Percentiles rank a stretch among this genome's conserved stretches.
phyloP scores from a whole-genome alignment of 2,329 filamentous ascomycete species.

The Zasmidium angulare region DNA sequence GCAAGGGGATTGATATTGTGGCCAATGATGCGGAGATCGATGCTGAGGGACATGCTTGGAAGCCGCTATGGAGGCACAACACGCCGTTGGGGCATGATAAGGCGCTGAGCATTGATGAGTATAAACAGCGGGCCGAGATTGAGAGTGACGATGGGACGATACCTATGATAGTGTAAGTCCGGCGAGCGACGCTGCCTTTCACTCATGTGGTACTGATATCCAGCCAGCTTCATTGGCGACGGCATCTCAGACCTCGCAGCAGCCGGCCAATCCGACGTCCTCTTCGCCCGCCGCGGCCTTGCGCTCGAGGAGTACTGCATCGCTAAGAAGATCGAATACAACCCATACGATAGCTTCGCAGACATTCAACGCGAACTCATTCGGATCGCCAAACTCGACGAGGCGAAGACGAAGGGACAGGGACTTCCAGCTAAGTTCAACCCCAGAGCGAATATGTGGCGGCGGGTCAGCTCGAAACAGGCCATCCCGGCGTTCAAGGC shows the following conservation, averaged over 20 bases:
- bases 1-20: slow-evolving; percentile 63
- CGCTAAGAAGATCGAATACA: slow-evolving; percentile 61
- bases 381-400: slow-evolving; percentile 59
- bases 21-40: slow-evolving; percentile 65
- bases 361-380: slow-evolving; percentile 63
- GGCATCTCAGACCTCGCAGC: slow-evolving; percentile 67
- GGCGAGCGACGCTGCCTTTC: neutral
- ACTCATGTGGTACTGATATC: neutral
- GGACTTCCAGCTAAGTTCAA: slow-evolving; percentile 64
- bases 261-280: slow-evolving; percentile 64
- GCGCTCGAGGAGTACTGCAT: slow-evolving; percentile 66
- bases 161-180: slow-evolving; percentile 44
- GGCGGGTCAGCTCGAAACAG: slow-evolving; percentile 59
- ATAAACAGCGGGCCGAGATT: slow-evolving; percentile 54
- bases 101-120: slow-evolving; percentile 63
- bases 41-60: slow-evolving; percentile 60
- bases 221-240: slow-evolving; percentile 69
- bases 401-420: slow-evolving; percentile 59
- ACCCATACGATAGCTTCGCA: slow-evolving; percentile 64
- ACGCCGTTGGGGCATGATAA: slow-evolving; percentile 67
- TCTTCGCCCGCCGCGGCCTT: slow-evolving; percentile 66
- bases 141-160: slow-evolving; percentile 61
- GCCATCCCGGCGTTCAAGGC: slow-evolving; percentile 53
- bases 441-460: slow-evolving; percentile 68
- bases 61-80: slow-evolving; percentile 66